These are phyloP conservation scores for Vicia faba DNA, from an alignment of 306 rosid genomes.

Conservation along the genomic window DNA sequence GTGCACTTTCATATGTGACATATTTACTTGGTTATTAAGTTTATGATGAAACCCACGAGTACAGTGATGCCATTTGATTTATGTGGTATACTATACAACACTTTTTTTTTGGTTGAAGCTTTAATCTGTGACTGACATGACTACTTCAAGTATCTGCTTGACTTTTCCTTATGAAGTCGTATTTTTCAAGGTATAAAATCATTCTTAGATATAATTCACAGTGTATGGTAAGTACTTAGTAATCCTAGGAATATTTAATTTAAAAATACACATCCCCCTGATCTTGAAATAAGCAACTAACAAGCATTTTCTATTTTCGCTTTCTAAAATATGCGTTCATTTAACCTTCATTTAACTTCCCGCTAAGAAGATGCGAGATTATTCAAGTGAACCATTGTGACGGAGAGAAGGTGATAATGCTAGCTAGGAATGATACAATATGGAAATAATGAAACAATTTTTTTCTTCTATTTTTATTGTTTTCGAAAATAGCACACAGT, in stretches of 20 bases:
- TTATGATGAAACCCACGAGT: neutral
- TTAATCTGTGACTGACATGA: conserved; percentile 27
- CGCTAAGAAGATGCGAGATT: neutral
- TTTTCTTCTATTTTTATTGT: no score
- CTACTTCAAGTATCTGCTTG: conserved; percentile 5
- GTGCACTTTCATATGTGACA: conserved; percentile 38
- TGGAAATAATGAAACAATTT: neutral
- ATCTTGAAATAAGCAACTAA: no score
- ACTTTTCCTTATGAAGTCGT: conserved; percentile 6
- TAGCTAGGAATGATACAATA: neutral
- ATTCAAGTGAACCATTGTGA: neutral
- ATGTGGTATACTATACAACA: neutral
- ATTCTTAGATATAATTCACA: neutral
- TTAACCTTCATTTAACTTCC: neutral
- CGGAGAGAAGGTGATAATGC: neutral
- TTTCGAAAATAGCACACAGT: neutral
- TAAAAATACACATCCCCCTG: neutral
- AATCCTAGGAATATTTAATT: neutral
- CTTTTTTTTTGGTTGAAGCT: conserved; percentile 22
- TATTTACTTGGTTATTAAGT: conserved; percentile 8
- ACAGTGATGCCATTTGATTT: neutral
- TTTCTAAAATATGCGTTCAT: neutral
- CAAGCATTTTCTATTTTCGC: neutral
- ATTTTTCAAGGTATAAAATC: conserved; percentile 7
- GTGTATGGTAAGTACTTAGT: neutral